Percentiles rank a stretch among this genome's conserved stretches.
Evolutionary conservation across 2,329 filamentous ascomycete genomes (phyloP).

Genomic region (Colletotrichum eremochloae): DNA sequence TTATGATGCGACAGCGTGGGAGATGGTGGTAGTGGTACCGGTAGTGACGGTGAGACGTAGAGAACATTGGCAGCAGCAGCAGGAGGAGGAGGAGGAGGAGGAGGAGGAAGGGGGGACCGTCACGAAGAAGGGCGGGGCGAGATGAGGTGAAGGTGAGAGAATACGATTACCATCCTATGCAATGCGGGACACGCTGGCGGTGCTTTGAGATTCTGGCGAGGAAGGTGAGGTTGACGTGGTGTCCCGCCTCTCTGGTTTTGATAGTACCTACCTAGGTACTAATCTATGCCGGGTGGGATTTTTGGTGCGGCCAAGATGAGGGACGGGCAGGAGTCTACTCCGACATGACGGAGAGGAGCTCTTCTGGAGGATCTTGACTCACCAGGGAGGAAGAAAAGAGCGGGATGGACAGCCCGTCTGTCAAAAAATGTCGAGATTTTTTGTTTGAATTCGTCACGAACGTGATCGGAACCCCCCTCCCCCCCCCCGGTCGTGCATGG

Average conservation of each 20-base stretch:
- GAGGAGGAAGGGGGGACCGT: background rate
- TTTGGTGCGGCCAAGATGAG: background rate
- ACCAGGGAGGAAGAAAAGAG: background rate
- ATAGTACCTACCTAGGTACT: background rate
- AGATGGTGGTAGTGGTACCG: background rate
- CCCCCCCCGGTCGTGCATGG: conserved; percentile 23
- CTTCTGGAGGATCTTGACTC: background rate
- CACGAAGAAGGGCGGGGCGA: background rate
- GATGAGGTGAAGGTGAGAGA: background rate
- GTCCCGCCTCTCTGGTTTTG: conserved; percentile 16
- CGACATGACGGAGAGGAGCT: background rate
- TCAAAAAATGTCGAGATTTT: background rate
- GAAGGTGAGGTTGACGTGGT: conserved; percentile 16
- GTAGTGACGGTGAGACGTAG: background rate
- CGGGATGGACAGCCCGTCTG: background rate
- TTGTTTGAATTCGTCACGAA: background rate
- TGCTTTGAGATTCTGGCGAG: conserved; percentile 12
- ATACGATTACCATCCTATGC: conserved; percentile 30
- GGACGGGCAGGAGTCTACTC: background rate
- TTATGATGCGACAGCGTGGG: background rate
- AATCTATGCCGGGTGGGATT: background rate
- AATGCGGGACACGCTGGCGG: conserved; percentile 42
- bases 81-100: too few species aligned
- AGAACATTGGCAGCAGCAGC: background rate
- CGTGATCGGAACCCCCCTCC: conserved; percentile 2